A percentile compares a stretch with the other conserved stretches of the same genome.
These are phyloP conservation scores for Staphylotrichum tortipilum DNA, from an alignment of 495 filamentous ascomycete species.

Conservation along the genomic window DNA sequence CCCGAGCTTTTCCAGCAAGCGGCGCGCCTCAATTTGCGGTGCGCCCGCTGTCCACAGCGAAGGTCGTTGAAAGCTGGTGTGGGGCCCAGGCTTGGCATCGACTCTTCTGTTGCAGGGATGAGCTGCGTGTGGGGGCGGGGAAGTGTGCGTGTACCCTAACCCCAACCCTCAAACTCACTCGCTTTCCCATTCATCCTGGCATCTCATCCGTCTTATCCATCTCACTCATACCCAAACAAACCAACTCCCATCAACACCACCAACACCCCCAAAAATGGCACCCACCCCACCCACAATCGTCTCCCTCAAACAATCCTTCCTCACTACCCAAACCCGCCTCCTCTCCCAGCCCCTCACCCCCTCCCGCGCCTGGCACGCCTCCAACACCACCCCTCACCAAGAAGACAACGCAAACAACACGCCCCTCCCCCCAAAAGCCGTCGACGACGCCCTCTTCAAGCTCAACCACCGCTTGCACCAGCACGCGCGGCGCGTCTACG, in stretches of 20 bases:
- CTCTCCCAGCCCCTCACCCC: constrained; percentile 49
- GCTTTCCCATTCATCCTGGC: background rate
- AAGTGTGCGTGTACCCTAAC: background rate
- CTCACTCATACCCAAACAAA: background rate
- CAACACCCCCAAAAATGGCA: constrained; percentile 15
- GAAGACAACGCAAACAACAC: constrained; percentile 25
- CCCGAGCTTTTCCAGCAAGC: background rate
- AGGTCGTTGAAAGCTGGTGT: constrained; percentile 13
- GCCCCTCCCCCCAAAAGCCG: constrained; percentile 44
- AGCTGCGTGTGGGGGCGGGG: background rate
- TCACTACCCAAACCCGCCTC: constrained; percentile 53
- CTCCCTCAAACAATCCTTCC: constrained; percentile 56
- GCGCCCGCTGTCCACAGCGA: no score
- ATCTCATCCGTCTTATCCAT: background rate
- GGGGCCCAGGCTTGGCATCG: constrained; percentile 2
- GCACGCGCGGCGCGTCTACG: constrained; percentile 64
- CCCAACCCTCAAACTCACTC: no score
- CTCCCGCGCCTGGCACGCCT: constrained; percentile 46
- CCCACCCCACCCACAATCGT: constrained; percentile 43
- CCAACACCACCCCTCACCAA: constrained; percentile 33
- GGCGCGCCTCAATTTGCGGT: constrained; percentile 25
- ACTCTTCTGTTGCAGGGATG: no score
- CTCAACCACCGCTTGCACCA: constrained; percentile 60
- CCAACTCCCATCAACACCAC: background rate
- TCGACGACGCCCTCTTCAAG: constrained; percentile 39